Percentiles rank a stretch among this genome's conserved stretches.
These are phyloP conservation scores for Rhododendron simsii DNA, from an alignment of 148 eudicot genomes.

Conservation along the genomic window DNA sequence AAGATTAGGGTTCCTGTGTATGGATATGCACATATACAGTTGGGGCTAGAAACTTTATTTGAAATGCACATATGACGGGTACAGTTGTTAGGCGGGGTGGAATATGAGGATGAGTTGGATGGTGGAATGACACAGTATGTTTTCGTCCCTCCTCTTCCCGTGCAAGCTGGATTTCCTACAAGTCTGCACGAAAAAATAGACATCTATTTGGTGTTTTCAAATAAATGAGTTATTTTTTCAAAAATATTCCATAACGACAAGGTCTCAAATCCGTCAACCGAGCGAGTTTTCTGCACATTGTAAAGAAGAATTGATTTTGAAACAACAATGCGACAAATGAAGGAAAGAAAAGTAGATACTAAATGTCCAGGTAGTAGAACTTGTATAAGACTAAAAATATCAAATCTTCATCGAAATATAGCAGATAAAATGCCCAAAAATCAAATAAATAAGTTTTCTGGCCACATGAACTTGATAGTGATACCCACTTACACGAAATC, in stretches of 20 bases:
- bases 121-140: constrained; percentile 33
- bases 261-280: background rate
- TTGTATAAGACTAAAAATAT: background rate
- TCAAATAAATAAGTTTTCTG: background rate
- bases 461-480: no score
- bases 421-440: background rate
- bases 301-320: background rate
- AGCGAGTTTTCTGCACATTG: no score
- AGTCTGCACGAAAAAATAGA: constrained; percentile 39
- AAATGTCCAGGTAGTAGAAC: background rate
- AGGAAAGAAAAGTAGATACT: background rate
- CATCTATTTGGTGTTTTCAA: background rate
- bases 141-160: background rate
- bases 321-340: background rate
- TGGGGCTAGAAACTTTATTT: constrained; percentile 54
- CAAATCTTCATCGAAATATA: background rate
- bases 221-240: background rate
- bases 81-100: constrained; percentile 46
- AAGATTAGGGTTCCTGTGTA: constrained; percentile 54
- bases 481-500: constrained; percentile 32
- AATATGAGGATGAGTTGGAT: constrained; percentile 20
- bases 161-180: constrained; percentile 51
- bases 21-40: constrained; percentile 71
- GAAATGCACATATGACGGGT: constrained; percentile 31
- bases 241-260: background rate